Evolutionary conservation across 495 filamentous ascomycete genomes (phyloP).

Genomic region (Aspergillus baeticus): DNA sequence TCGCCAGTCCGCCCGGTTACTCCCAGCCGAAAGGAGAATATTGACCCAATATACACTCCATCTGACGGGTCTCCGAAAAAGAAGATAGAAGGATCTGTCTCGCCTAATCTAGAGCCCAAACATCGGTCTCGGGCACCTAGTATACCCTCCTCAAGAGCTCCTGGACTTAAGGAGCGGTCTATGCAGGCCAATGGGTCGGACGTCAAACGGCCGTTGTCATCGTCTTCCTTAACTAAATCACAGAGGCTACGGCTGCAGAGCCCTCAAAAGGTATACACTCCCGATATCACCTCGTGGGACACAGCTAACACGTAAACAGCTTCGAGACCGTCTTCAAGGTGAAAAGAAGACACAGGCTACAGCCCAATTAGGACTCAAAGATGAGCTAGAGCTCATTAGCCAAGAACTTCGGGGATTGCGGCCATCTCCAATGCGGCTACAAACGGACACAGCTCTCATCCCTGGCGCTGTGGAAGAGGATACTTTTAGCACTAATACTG

Average conservation of each 20-base stretch:
- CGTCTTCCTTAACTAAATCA: slow-evolving; percentile 39
- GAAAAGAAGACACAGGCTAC: slow-evolving; percentile 72
- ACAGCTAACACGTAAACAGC: slow-evolving; percentile 28
- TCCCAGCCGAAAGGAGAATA: slow-evolving; percentile 60
- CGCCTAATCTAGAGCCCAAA: slow-evolving; percentile 40
- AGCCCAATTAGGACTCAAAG: slow-evolving; percentile 65
- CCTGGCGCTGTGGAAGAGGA: slow-evolving; percentile 12
- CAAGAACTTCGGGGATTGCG: slow-evolving; percentile 73
- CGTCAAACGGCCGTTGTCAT: slow-evolving; percentile 32
- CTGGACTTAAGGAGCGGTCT: slow-evolving; percentile 53
- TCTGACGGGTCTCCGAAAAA: slow-evolving; percentile 36
- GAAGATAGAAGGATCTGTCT: slow-evolving; percentile 37
- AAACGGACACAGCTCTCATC: slow-evolving; percentile 12
- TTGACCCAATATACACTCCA: slow-evolving; percentile 34
- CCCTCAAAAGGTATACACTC: slow-evolving; percentile 66
- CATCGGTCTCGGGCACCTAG: slow-evolving; percentile 52
- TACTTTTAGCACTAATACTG: slow-evolving; percentile 14
- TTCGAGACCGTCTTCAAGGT: slow-evolving; percentile 81
- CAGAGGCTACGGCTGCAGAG: slow-evolving; percentile 83
- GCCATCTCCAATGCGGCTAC: slow-evolving; percentile 28
- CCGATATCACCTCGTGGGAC: neutral
- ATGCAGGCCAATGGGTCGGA: slow-evolving; percentile 40
- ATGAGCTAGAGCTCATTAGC: slow-evolving; percentile 78
- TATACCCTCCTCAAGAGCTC: slow-evolving; percentile 47
- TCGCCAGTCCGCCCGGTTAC: slow-evolving; percentile 42